Percentiles rank a stretch among this genome's conserved stretches.
Conservation (phyloP, 768 basidiomycete genomes). For the Boletus patriciae region DNA sequence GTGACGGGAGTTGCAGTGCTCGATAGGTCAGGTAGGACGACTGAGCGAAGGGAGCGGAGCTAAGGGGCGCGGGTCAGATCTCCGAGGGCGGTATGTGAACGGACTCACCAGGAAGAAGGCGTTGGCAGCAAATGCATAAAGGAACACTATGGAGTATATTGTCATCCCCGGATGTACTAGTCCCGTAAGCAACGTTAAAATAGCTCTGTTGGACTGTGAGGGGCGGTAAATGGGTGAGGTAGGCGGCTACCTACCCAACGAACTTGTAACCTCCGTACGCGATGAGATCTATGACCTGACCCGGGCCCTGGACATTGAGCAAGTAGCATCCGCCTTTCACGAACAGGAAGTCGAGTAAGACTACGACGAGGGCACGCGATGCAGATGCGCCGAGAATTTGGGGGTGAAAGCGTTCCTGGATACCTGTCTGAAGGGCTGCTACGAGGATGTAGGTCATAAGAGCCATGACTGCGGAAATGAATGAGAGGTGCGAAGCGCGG, state of each 20-base stretch:
- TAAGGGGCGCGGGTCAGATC: slow-evolving; percentile 33
- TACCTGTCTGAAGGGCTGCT: slow-evolving; percentile 80
- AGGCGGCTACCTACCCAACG: slow-evolving; percentile 63
- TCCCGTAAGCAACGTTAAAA: slow-evolving; percentile 71
- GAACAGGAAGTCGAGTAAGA: slow-evolving; percentile 84
- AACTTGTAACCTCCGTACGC: slow-evolving; percentile 98
- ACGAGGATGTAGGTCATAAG: slow-evolving; percentile 94
- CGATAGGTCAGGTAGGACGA: slow-evolving; percentile 79
- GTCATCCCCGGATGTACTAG: slow-evolving; percentile 63
- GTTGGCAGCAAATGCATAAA: slow-evolving; percentile 86
- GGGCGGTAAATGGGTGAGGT: background rate
- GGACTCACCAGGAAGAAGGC: slow-evolving; percentile 85
- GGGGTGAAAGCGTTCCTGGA: slow-evolving; percentile 82
- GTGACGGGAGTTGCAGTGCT: slow-evolving; percentile 49
- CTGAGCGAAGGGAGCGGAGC: slow-evolving; percentile 91
- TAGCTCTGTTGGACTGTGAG: slow-evolving; percentile 58
- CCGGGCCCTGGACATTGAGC: slow-evolving; percentile 75
- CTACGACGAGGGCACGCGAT: slow-evolving; percentile 79
- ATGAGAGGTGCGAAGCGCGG: slow-evolving; percentile 5
- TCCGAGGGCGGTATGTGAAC: background rate
- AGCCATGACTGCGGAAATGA: slow-evolving; percentile 72
- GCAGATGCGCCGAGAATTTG: slow-evolving; percentile 85
- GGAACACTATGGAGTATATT: slow-evolving; percentile 68
- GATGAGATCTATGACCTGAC: slow-evolving; percentile 76
- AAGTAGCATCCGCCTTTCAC: slow-evolving; percentile 93